Conservation (phyloP, 2,329 filamentous ascomycete species). For the Colletotrichum simmondsii region DNA sequence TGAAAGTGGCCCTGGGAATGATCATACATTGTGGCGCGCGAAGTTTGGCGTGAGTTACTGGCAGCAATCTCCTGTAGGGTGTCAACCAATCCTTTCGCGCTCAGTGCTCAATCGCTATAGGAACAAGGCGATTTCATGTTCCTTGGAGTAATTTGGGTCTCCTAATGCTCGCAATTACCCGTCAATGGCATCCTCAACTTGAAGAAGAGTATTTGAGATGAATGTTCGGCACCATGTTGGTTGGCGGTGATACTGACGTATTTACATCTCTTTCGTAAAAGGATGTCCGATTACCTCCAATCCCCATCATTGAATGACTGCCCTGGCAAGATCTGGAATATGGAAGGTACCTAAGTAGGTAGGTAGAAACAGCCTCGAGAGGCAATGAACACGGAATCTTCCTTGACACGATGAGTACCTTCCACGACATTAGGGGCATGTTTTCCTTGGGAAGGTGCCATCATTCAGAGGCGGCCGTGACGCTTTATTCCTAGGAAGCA, state of each 20-base stretch:
- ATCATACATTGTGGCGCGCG: neutral
- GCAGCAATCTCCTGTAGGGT: neutral
- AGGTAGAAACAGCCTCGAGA: too few relatives aligned
- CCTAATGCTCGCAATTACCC: neutral
- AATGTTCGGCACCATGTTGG: neutral
- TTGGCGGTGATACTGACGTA: neutral
- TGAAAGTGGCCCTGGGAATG: neutral
- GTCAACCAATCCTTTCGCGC: too few relatives aligned
- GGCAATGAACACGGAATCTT: too few relatives aligned
- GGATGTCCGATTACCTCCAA: neutral
- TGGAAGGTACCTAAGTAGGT: neutral
- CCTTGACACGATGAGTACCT: too few relatives aligned
- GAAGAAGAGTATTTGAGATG: neutral
- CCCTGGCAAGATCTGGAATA: neutral
- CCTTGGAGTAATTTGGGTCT: neutral
- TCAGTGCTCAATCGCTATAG: neutral
- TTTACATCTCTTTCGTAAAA: neutral
- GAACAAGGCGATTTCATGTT: neutral
- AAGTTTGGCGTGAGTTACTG: neutral
- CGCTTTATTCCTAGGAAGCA: neutral
- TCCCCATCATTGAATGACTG: neutral
- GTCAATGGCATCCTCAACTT: neutral
- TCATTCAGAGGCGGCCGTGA: neutral
- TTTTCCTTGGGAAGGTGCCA: neutral
- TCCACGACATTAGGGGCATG: too few relatives aligned